phyloP scores from a whole-genome alignment of 176 grass and related monocot genomes.

The Musa troglodytarum region DNA sequence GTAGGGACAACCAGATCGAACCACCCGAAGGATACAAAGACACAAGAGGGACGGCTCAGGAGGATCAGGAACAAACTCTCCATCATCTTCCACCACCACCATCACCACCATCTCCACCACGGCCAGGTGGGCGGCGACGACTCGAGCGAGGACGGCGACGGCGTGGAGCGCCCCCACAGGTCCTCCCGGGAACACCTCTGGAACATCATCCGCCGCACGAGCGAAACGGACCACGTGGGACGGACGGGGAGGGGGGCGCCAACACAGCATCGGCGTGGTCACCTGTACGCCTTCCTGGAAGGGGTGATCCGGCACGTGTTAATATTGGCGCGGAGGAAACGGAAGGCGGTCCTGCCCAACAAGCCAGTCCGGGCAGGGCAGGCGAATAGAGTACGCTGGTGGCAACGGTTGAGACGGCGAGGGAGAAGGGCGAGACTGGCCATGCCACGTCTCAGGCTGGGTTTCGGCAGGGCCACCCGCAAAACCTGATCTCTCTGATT shows the following conservation, averaged over 20 bases:
- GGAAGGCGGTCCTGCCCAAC: background rate
- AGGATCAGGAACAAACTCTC: conserved; percentile 45
- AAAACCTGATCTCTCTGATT: too few species aligned
- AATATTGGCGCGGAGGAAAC: background rate
- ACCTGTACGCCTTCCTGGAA: conserved; percentile 26
- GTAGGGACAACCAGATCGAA: background rate
- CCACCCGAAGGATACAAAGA: conserved; percentile 5
- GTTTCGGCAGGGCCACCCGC: background rate
- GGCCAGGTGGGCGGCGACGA: background rate
- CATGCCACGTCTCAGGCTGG: conserved; percentile 22
- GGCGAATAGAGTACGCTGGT: conserved; percentile 51
- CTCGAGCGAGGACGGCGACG: background rate
- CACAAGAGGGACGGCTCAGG: conserved; percentile 22
- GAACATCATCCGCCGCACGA: conserved; percentile 18
- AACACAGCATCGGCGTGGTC: conserved; percentile 11
- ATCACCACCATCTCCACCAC: conserved; percentile 48
- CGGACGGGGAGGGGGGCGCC: background rate
- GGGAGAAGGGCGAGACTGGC: background rate
- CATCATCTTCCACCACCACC: conserved; percentile 49
- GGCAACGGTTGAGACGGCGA: conserved; percentile 28
- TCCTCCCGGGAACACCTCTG: conserved; percentile 39
- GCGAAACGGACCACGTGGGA: background rate
- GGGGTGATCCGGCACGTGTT: conserved; percentile 25
- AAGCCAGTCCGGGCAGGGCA: conserved; percentile 5
- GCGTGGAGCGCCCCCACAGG: background rate